A percentile compares a stretch with the other conserved stretches of the same genome.
Evolutionary conservation across 192 early-diverging fungal species (phyloP).

Genomic region (Linderina pennispora): DNA sequence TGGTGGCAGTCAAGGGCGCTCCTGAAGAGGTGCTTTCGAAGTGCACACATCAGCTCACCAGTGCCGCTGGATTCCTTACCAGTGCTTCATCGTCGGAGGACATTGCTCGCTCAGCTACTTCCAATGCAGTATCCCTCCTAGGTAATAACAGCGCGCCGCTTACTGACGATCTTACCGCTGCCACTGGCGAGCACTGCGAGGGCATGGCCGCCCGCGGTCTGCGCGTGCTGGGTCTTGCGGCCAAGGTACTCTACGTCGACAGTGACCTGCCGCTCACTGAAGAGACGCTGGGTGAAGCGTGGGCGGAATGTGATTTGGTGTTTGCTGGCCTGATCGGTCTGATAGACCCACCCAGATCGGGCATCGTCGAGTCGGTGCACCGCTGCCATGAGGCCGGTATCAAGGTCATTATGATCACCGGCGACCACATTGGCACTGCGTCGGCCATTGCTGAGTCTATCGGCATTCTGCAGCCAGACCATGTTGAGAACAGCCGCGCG

Average conservation of each 20-base stretch:
- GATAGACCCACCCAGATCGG: conserved; percentile 85
- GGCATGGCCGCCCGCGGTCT: conserved; percentile 81
- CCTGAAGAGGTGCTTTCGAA: conserved; percentile 81
- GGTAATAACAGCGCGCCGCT: conserved; percentile 21
- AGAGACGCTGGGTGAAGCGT: conserved; percentile 33
- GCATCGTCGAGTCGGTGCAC: conserved; percentile 73
- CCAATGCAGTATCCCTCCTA: too few species aligned
- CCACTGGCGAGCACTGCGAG: conserved; percentile 34
- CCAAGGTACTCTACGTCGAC: conserved; percentile 53
- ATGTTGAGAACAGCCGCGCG: conserved; percentile 53
- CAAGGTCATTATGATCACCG: conserved; percentile 96
- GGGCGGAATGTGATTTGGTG: conserved; percentile 61
- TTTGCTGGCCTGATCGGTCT: conserved; percentile 91
- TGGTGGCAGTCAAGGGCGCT: conserved; percentile 85
- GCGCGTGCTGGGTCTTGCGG: conserved; percentile 84
- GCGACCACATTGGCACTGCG: conserved; percentile 92
- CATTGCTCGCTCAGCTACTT: too few species aligned
- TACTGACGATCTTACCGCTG: conserved; percentile 16
- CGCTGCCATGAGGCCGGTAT: conserved; percentile 91
- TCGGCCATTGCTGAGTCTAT: conserved; percentile 86
- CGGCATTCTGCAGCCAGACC: conserved; percentile 70
- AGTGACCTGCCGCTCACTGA: conserved; percentile 45
- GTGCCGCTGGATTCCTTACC: conserved; percentile 18
- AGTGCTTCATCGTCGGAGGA: conserved; percentile 1
- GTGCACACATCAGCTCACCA: conserved; percentile 25